A percentile compares a stretch with the other conserved stretches of the same genome.
These are phyloP conservation scores for Fagopyrum esculentum DNA, from an alignment of 148 eudicot species.

Conservation along the genomic window DNA sequence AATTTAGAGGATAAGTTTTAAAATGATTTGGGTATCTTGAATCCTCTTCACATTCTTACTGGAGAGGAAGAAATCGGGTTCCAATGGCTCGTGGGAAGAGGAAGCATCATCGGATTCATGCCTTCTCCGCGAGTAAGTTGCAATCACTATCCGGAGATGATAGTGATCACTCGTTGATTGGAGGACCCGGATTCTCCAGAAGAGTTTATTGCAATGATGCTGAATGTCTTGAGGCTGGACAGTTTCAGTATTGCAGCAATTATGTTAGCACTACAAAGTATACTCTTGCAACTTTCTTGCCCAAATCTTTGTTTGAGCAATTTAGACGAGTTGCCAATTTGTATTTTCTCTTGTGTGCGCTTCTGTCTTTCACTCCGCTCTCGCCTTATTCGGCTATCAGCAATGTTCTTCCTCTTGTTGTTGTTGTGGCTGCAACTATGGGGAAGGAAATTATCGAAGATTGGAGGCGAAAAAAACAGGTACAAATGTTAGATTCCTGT, in stretches of 20 bases:
- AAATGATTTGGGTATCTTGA: neutral
- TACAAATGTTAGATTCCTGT: neutral
- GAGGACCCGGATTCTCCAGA: conserved; percentile 52
- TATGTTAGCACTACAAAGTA: conserved; percentile 59
- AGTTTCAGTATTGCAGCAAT: conserved; percentile 31
- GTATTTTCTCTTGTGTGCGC: conserved; percentile 53
- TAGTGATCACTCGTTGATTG: conserved; percentile 30
- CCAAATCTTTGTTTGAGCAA: conserved; percentile 75
- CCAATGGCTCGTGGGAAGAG: conserved; percentile 16
- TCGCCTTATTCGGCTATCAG: conserved; percentile 58
- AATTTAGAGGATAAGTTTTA: neutral
- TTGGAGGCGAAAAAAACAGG: conserved; percentile 36
- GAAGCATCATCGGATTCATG: conserved; percentile 29
- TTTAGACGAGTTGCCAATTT: conserved; percentile 70
- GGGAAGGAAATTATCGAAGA: conserved; percentile 69
- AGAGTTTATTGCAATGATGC: conserved; percentile 53
- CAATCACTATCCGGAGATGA: conserved; percentile 17
- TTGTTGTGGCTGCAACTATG: conserved; percentile 59
- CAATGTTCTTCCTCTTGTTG: conserved; percentile 48
- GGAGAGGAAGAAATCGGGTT: neutral
- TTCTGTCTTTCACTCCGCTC: conserved; percentile 46
- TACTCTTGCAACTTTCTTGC: conserved; percentile 43
- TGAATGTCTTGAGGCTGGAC: conserved; percentile 28
- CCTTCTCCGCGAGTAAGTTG: conserved; percentile 13
- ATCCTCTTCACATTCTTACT: neutral